Evolutionary conservation across 2,329 filamentous ascomycete genomes (phyloP), one percentile per base, ranked within the genome.

Genomic region (Fusarium pseudonygamai): DNA sequence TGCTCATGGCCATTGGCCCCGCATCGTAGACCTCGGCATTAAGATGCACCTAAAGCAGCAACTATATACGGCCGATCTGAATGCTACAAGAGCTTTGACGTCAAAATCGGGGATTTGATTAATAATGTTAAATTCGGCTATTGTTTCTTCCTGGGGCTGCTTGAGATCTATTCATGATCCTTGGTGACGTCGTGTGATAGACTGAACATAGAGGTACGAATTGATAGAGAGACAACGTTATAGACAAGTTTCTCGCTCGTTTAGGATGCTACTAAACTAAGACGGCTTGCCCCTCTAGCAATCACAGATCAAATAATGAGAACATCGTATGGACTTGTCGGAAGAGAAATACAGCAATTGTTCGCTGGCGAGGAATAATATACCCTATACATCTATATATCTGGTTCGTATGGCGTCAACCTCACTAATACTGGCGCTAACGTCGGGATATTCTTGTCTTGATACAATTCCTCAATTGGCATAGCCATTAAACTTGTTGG

Each of bases 21-120:
- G 67, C 67, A 64, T 46, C 13, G 6, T 30, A 39, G 66, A 69
- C 67, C 67, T 69, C 67, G 67, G 67, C 28, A 64, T 60, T 64
- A 16, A 39, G 22, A 47, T 57, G 47, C 34, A 42, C 24, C 40
- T 43, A 22, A 58, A 47, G 30, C 4, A 47, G 40, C 10, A 43
- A 34, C n/a, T 43, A 50, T 45, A 7, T 36, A 49, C 37, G n/a
- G 28, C 26, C 46, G 28, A 55, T 36, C 30, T 58, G 36, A 16
- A 53, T 49, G 65, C 52, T 64, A 37, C 50, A 53, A 32, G 22
- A 47, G 39, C 34, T 45, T 65, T 49, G 28, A 37, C 24, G 50
- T 55, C 15, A 11, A 53, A n/a, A 40, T 39, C 36, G 22, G 45
- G 30, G 16, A 14, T 12, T 9, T 45, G 37, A 68, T 64, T 57